Evolutionary conservation across 495 filamentous ascomycete genomes (phyloP).

Genomic region (Aspergillus ellipticus): DNA sequence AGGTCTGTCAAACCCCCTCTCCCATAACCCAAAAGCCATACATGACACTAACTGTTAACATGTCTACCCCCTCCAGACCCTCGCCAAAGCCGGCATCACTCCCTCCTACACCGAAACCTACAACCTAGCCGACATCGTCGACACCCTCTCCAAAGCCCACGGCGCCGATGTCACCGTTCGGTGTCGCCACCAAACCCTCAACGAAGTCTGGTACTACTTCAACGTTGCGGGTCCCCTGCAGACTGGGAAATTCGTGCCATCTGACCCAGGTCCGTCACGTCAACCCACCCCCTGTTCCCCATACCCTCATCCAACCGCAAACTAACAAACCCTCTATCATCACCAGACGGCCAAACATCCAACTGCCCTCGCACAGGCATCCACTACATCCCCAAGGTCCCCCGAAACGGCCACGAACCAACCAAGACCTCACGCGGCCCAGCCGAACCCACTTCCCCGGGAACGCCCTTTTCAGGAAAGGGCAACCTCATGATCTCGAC

Average conservation of each 20-base stretch:
- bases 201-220: slow-evolving; percentile 85
- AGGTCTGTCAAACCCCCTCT: slow-evolving; percentile 27
- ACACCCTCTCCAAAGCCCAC: slow-evolving; percentile 58
- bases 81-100: slow-evolving; percentile 46
- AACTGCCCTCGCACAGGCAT: slow-evolving; percentile 60
- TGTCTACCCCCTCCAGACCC: slow-evolving; percentile 25
- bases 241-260: slow-evolving; percentile 68
- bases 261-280: slow-evolving; percentile 49
- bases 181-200: slow-evolving; percentile 57
- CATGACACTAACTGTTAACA: not conserved
- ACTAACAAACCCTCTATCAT: not conserved
- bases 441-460: slow-evolving; percentile 39
- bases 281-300: too few relatives aligned
- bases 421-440: slow-evolving; percentile 31
- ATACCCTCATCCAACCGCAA: not conserved
- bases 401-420: slow-evolving; percentile 26
- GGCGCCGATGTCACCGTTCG: slow-evolving; percentile 66
- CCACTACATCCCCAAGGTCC: slow-evolving; percentile 62
- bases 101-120: slow-evolving; percentile 51
- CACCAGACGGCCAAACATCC: slow-evolving; percentile 55
- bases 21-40: not conserved
- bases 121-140: slow-evolving; percentile 56
- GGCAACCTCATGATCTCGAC: slow-evolving; percentile 59
- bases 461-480: slow-evolving; percentile 48
- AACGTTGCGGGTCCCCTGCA: slow-evolving; percentile 75